Evolutionary conservation across 345 rosid genomes (phyloP), one percentile per base, ranked within the genome.

Genomic region (Hibiscus syriacus): DNA sequence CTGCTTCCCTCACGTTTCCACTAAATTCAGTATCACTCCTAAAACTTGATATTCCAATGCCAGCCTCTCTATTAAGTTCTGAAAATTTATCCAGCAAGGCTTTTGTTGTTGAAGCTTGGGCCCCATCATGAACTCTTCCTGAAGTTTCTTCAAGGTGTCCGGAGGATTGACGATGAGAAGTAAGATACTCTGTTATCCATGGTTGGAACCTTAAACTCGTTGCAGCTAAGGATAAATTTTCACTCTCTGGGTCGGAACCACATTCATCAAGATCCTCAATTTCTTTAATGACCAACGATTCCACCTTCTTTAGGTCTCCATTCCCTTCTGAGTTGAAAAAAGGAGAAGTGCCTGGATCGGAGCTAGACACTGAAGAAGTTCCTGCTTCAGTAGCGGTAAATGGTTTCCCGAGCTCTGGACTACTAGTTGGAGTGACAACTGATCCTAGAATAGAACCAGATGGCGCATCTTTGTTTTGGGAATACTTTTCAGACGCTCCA

Each of bases 331-430:
- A 70, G 36, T 74, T 74, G 76, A 83, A 83, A 66, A 80, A 92
- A 19, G n/a, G n/a, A n/a, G 99, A 95, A 58, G 99, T 87, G 72
- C 98, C 99, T 0, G 76, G 91, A 80, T 92, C 99, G 52, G 91
- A 88, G 77, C 99, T 95, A 3, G 99, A 92, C 53, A 92, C 90
- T 20, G 98, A 95, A 43, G 99, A 95, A 45, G 98, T 90, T 59
- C 87, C 99, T 2, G 88, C 94, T 80, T 95, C 99, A 22, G 99
- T 95, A 16, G 87, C 77, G 68, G 98, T 92, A 74, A 95, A 95
- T 29, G 99, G 96, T 36, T 98, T 92, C 70, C 99, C 92, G 16
- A 86, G 83, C 85, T 95, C 99, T 16, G 98, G 99, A 83, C 97
- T 92, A 64, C 96, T 90, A 3, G 86, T 84, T 63, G 99, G 94